These are phyloP conservation scores for Rhizoclosmatium sp. DNA, from an alignment of 192 early-diverging fungal species.

Conservation along the genomic window DNA sequence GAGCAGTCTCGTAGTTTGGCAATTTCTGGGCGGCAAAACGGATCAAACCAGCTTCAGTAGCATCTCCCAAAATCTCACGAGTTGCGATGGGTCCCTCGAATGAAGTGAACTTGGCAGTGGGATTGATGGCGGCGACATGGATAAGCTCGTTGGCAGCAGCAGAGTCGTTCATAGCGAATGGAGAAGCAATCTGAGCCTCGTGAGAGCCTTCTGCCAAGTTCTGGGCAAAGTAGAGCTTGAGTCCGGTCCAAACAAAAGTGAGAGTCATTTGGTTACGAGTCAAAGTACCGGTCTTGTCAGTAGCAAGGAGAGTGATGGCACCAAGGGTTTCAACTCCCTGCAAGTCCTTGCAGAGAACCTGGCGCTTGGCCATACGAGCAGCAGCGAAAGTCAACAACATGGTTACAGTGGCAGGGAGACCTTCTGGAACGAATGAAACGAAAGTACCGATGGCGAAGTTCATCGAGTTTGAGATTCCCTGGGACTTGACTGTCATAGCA, in stretches of 20 bases:
- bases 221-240: constrained; percentile 66
- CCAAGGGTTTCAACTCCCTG: constrained; percentile 71
- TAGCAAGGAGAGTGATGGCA: constrained; percentile 66
- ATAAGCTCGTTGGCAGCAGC: constrained; percentile 18
- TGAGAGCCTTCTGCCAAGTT: constrained; percentile 75
- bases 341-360: constrained; percentile 69
- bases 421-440: constrained; percentile 64
- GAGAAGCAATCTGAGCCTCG: constrained; percentile 55
- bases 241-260: constrained; percentile 49
- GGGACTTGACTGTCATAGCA: constrained; percentile 67
- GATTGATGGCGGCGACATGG: constrained; percentile 1
- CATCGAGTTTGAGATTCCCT: constrained; percentile 39
- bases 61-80: constrained; percentile 73
- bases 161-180: constrained; percentile 72
- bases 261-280: constrained; percentile 71
- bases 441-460: constrained; percentile 64
- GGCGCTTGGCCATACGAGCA: constrained; percentile 57
- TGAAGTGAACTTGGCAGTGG: constrained; percentile 17
- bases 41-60: constrained; percentile 86
- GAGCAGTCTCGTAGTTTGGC: constrained; percentile 72
- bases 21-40: constrained; percentile 74
- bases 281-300: constrained; percentile 79
- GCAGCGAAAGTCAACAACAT: constrained; percentile 63
- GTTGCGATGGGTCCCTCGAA: constrained; percentile 74
- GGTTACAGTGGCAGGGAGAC: constrained; percentile 63